Percentiles rank a stretch among this genome's conserved stretches.
Conservation (phyloP, 108 stramenopile species). For the Cyclostephanos tholiformis region DNA sequence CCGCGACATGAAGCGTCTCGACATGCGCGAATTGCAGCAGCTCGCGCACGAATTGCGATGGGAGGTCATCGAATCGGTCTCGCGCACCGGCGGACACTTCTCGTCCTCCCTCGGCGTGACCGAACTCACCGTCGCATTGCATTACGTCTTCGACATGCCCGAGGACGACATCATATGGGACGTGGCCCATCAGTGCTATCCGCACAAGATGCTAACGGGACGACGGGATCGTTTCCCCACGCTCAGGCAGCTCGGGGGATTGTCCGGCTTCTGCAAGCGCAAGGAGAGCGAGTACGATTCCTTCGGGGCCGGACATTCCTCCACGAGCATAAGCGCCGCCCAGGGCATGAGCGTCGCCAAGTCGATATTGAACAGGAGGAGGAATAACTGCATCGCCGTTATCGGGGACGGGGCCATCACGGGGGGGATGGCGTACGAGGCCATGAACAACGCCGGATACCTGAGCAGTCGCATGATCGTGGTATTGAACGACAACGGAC, state of each 20-base stretch:
- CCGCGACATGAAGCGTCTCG: slow-evolving; percentile 87
- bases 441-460: slow-evolving; percentile 97
- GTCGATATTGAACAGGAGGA: slow-evolving; percentile 73
- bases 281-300: slow-evolving; percentile 94
- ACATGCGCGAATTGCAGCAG: slow-evolving; percentile 90
- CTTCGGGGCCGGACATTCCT: slow-evolving; percentile 96
- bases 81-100: slow-evolving; percentile 97
- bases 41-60: slow-evolving; percentile 94
- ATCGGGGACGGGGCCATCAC: slow-evolving; percentile 99
- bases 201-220: slow-evolving; percentile 97
- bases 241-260: slow-evolving; percentile 88
- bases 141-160: slow-evolving; percentile 98
- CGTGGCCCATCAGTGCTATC: slow-evolving; percentile 97
- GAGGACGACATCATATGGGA: slow-evolving; percentile 98
- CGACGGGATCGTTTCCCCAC: slow-evolving; percentile 81
- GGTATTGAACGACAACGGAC: slow-evolving; percentile 97
- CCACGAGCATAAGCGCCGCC: slow-evolving; percentile 91
- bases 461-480: slow-evolving; percentile 93
- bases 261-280: slow-evolving; percentile 95
- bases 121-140: slow-evolving; percentile 95
- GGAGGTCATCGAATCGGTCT: slow-evolving; percentile 93
- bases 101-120: slow-evolving; percentile 92
- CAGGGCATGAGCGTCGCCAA: slow-evolving; percentile 97
- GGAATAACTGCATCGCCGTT: slow-evolving; percentile 96
- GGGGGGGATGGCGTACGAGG: slow-evolving; percentile 99